Percentiles rank a stretch among this genome's conserved stretches.
phyloP scores from a whole-genome alignment of 768 basidiomycete genomes.

The Kwoniella heveanensis region DNA sequence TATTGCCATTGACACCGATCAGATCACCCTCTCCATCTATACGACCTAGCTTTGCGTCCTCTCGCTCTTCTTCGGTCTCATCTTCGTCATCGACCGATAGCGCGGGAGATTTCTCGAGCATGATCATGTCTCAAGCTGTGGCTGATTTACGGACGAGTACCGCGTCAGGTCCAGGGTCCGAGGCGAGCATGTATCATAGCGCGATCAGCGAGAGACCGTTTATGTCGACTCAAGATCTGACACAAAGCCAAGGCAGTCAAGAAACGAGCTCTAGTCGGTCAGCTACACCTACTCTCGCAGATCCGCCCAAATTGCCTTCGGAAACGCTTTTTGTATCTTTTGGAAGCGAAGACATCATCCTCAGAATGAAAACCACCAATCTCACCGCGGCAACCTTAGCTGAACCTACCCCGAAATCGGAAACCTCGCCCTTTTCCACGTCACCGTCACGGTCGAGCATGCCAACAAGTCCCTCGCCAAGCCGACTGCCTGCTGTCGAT shows the following conservation, averaged over 20 bases:
- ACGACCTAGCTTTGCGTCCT: constrained; percentile 12
- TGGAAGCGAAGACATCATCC: constrained; percentile 65
- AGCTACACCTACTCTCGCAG: constrained; percentile 34
- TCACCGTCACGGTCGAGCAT: not conserved
- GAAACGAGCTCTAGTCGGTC: constrained; percentile 19
- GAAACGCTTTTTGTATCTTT: constrained; percentile 62
- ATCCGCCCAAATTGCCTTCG: not conserved
- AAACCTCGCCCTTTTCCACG: not conserved
- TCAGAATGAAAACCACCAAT: constrained; percentile 62
- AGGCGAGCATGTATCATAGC: constrained; percentile 26
- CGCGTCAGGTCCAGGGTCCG: constrained; percentile 27
- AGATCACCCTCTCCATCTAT: not conserved
- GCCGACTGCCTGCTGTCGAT: constrained; percentile 9
- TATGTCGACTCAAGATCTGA: not conserved
- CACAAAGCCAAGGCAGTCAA: not conserved
- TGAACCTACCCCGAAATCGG: not conserved
- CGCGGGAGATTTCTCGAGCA: constrained; percentile 46
- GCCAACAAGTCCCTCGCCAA: not conserved
- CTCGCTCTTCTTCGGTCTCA: constrained; percentile 33
- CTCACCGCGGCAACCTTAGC: not conserved
- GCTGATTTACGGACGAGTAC: constrained; percentile 55
- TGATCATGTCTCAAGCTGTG: constrained; percentile 57
- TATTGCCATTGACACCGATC: constrained; percentile 17
- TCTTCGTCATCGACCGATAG: constrained; percentile 18
- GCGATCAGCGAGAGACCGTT: constrained; percentile 17